Evolutionary conservation across 306 rosid genomes (phyloP), one percentile per base, ranked within the genome.

Genomic region (Aeschynomene evenia): DNA sequence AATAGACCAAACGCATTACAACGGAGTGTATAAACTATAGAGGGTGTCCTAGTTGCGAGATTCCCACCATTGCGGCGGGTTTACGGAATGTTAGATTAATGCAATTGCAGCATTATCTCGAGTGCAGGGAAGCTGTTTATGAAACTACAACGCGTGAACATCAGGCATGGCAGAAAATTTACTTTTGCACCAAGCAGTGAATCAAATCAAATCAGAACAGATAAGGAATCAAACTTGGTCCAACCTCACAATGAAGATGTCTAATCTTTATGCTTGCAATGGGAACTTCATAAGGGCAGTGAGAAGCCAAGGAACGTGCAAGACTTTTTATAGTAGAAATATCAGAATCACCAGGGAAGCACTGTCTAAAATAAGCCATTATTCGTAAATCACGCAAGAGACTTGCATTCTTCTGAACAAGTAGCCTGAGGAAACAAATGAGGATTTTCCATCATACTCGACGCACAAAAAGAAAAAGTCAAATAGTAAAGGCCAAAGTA

Each of bases 321-420:
- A 90, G 96, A 70, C 88, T 90, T 76, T 88, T 94, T 74, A 90
- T 84, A 0, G 92, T 87, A 77, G 85, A 79, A 83, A 90, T 87
- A 83, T 82, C 77, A 59, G 60, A 29, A 79, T 82, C 80, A 37
- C 79, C 78, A 13, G 85, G 80, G 81, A 94, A 81, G 83, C 96
- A 90, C 83, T 85, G 97, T 70, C 87, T 88, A 79, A 94, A 94
- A 86, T 88, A 94, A 68, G 89, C 94, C 89, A 87, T 84, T 75
- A 94, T 77, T 43, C 92, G 78, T 45, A 82, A 49, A 82, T 94
- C 97, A 45, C 91, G 84, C 77, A 90, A 62, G 14, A 80, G 84
- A 63, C 66, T 71, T 15, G 98, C 86, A 77, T 94, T 92, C 85
- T 84, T 94, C 59, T 63, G 85, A 74, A 86, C 87, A 68, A 84